phyloP scores from a whole-genome alignment of 1,139 yeast species.

The Geotrichum phurueaensis region DNA sequence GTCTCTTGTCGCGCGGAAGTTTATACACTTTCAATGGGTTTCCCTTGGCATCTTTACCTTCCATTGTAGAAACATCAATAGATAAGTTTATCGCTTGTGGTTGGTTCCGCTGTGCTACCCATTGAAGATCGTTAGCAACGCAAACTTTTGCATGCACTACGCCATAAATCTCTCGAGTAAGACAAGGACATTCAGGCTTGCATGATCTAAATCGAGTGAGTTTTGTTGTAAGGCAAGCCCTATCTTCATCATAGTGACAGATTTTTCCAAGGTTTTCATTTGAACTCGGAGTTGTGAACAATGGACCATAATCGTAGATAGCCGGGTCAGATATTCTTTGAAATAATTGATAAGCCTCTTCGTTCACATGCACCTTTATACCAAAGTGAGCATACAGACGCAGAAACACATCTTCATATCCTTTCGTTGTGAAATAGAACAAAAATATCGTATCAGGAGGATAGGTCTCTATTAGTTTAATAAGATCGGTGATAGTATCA shows the following conservation, averaged over 20 bases:
- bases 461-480: conserved; percentile 39
- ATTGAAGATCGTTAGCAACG: not conserved
- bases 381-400: conserved; percentile 36
- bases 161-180: conserved; percentile 19
- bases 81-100: conserved; percentile 17
- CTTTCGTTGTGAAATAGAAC: conserved; percentile 42
- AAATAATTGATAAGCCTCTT: conserved; percentile 29
- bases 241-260: conserved; percentile 11
- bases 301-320: conserved; percentile 14
- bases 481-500: conserved; percentile 40
- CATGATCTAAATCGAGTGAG: conserved; percentile 37
- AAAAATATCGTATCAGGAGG: conserved; percentile 43
- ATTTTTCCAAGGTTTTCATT: not conserved
- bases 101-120: not conserved
- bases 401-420: conserved; percentile 55
- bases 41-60: conserved; percentile 20
- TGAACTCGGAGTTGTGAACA: not conserved
- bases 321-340: conserved; percentile 19
- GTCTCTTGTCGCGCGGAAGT: conserved; percentile 10
- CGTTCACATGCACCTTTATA: conserved; percentile 37
- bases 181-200: conserved; percentile 25
- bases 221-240: conserved; percentile 24
- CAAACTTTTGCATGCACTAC: conserved; percentile 8
- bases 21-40: conserved; percentile 7
- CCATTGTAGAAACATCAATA: not conserved